These are phyloP conservation scores for Corchorus capsularis DNA, from an alignment of 345 rosid genomes.

Conservation along the genomic window DNA sequence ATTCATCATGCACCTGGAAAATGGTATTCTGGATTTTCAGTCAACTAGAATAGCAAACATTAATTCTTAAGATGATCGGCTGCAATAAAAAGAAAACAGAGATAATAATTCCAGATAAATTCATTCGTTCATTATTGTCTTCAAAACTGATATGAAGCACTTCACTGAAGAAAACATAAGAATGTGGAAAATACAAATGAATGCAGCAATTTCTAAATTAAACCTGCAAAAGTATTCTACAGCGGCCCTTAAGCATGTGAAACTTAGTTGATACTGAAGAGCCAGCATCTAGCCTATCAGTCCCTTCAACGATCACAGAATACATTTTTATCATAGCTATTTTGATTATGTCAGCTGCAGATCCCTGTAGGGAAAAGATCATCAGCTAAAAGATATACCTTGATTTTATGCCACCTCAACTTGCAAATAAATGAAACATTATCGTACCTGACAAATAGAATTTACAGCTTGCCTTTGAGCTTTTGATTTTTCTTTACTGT, in stretches of 20 bases:
- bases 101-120: slow-evolving; percentile 5
- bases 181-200: neutral
- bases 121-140: neutral
- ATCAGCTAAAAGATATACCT: slow-evolving; percentile 21
- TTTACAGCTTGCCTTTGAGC: slow-evolving; percentile 99
- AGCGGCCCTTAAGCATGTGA: slow-evolving; percentile 67
- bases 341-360: slow-evolving; percentile 97
- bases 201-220: slow-evolving; percentile 7
- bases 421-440: slow-evolving; percentile 9
- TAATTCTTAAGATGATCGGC: slow-evolving; percentile 6
- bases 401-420: neutral
- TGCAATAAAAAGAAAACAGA: neutral
- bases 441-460: slow-evolving; percentile 87
- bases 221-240: slow-evolving; percentile 92
- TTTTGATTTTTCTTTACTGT: slow-evolving; percentile 73
- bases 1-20: slow-evolving; percentile 86
- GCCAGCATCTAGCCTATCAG: slow-evolving; percentile 38
- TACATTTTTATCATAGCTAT: slow-evolving; percentile 86
- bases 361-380: slow-evolving; percentile 57
- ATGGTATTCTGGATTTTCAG: slow-evolving; percentile 5
- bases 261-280: slow-evolving; percentile 47
- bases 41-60: neutral
- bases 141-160: neutral
- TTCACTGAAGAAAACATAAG: neutral
- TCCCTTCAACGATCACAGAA: slow-evolving; percentile 55